phyloP scores from a whole-genome alignment of 345 rosid genomes.

The Crucihimalaya himalaica region DNA sequence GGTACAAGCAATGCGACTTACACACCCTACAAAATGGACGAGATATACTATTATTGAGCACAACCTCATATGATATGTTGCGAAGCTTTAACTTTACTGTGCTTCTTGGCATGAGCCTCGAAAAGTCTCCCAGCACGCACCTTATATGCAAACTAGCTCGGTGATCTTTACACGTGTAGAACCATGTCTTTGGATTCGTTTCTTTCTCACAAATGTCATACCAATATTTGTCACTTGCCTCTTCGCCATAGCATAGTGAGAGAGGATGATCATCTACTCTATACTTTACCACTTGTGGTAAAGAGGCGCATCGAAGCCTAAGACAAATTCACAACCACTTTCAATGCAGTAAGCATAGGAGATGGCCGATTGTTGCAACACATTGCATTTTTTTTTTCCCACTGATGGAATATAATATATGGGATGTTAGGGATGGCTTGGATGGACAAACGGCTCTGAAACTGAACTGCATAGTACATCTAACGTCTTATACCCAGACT shows the following conservation, averaged over 20 bases:
- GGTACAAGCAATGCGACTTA: not conserved
- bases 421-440: not conserved
- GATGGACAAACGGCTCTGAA: not conserved
- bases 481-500: not conserved
- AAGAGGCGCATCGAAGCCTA: not conserved
- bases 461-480: not conserved
- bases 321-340: not conserved
- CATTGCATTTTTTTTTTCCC: not conserved
- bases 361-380: not conserved
- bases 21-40: not conserved
- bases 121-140: not conserved
- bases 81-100: fast-evolving
- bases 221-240: not conserved
- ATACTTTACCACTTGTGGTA: not conserved
- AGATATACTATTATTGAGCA: not conserved
- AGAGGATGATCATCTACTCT: not conserved
- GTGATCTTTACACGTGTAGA: not conserved
- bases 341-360: not conserved
- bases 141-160: no score
- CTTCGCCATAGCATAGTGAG: not conserved
- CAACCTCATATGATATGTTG: not conserved
- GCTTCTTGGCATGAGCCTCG: not conserved
- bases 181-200: not conserved
- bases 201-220: not conserved
- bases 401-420: not conserved